A percentile compares a stretch with the other conserved stretches of the same genome.
These are phyloP conservation scores for Colletotrichum falcatum DNA, from an alignment of 2,329 filamentous ascomycete genomes.

Conservation along the genomic window DNA sequence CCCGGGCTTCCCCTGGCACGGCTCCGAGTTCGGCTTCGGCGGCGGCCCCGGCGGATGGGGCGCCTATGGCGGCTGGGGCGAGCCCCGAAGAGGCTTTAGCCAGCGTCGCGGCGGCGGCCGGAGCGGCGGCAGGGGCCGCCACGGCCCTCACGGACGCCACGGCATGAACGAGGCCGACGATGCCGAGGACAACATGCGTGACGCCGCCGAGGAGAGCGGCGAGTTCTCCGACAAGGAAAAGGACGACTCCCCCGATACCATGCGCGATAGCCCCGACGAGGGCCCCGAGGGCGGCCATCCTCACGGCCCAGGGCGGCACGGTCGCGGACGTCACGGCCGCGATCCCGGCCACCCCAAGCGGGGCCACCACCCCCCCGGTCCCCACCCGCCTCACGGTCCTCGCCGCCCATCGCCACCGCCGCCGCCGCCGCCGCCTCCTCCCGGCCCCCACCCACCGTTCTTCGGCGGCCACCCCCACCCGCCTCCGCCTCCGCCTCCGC, in stretches of 20 bases:
- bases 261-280: conserved; percentile 49
- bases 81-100: conserved; percentile 21
- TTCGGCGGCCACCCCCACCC: conserved; percentile 42
- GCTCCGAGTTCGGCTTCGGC: conserved; percentile 35
- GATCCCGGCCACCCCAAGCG: conserved; percentile 30
- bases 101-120: conserved; percentile 28
- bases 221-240: conserved; percentile 48
- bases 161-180: conserved; percentile 39
- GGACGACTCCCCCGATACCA: conserved; percentile 51
- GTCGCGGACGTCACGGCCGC: conserved; percentile 42
- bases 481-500: conserved; percentile 42
- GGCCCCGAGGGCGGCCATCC: conserved; percentile 50
- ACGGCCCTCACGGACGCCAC: conserved; percentile 38
- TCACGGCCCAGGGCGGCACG: conserved; percentile 42
- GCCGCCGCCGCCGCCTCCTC: conserved; percentile 30
- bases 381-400: conserved; percentile 16
- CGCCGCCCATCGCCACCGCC: neutral
- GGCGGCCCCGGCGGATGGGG: conserved; percentile 35
- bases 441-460: conserved; percentile 45
- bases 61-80: conserved; percentile 32
- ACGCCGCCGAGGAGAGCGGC: conserved; percentile 44
- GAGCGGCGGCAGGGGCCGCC: conserved; percentile 29
- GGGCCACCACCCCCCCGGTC: conserved; percentile 26
- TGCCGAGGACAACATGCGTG: conserved; percentile 44
- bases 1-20: conserved; percentile 51